These are phyloP conservation scores for Colletotrichum sidae DNA, from an alignment of 2,329 filamentous ascomycete genomes.

Conservation along the genomic window DNA sequence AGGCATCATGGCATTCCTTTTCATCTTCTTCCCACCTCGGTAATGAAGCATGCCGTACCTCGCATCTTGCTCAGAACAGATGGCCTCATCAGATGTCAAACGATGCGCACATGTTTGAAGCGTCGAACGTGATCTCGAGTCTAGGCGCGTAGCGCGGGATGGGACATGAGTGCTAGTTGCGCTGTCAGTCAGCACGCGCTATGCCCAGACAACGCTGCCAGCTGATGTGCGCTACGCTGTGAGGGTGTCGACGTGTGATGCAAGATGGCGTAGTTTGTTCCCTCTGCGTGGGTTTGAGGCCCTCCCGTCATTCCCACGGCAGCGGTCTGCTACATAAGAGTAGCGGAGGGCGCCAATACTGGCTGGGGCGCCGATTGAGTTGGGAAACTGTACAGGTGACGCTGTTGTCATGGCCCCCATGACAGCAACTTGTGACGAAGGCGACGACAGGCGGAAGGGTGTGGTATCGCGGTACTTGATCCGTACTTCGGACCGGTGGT, in stretches of 20 bases:
- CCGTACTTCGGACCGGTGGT: slow-evolving; percentile 7
- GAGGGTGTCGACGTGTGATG: not conserved
- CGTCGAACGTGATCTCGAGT: slow-evolving; percentile 3
- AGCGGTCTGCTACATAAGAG: slow-evolving; percentile 24
- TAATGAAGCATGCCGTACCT: no score
- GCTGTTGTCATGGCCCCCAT: slow-evolving; percentile 19
- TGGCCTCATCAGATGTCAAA: slow-evolving; percentile 29
- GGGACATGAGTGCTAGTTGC: not conserved
- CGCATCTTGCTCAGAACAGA: slow-evolving; percentile 1
- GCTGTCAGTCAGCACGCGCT: no score
- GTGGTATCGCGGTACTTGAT: slow-evolving; percentile 32
- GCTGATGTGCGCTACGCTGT: no score
- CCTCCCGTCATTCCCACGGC: slow-evolving; percentile 17
- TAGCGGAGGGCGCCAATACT: slow-evolving; percentile 15
- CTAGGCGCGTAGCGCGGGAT: slow-evolving; percentile 6
- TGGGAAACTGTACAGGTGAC: slow-evolving; percentile 28
- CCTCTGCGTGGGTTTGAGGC: slow-evolving; percentile 26
- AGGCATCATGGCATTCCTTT: slow-evolving; percentile 9
- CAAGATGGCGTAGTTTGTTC: slow-evolving; percentile 25
- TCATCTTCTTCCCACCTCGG: not conserved
- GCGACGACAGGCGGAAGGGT: slow-evolving; percentile 26
- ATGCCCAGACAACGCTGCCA: no score
- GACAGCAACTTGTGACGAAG: slow-evolving; percentile 25
- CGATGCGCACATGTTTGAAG: slow-evolving; percentile 9
- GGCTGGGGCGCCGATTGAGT: not conserved